A percentile compares a stretch with the other conserved stretches of the same genome.
phyloP scores from a whole-genome alignment of 2,329 filamentous ascomycete species.

The Sclerotinia trifoliorum region DNA sequence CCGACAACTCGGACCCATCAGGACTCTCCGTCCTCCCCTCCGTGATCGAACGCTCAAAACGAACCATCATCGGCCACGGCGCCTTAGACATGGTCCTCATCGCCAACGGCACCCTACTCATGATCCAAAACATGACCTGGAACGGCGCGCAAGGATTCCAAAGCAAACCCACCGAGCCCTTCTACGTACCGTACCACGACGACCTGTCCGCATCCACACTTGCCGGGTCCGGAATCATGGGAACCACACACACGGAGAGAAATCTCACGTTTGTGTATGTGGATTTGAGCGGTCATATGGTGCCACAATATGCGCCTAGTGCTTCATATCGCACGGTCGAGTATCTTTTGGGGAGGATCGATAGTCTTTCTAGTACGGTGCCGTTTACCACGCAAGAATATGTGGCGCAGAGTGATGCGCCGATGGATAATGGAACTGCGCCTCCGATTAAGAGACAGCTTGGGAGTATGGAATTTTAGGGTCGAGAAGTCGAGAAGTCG shows the following conservation, averaged over 20 bases:
- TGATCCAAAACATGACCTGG: constrained; percentile 70
- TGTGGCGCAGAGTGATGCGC: not conserved
- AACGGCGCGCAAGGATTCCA: constrained; percentile 59
- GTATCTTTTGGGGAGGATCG: constrained; percentile 69
- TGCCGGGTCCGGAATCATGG: constrained; percentile 65
- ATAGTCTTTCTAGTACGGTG: constrained; percentile 48
- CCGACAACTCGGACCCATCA: constrained; percentile 55
- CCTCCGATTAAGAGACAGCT: constrained; percentile 4
- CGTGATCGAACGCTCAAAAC: constrained; percentile 70
- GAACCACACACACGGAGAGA: constrained; percentile 69
- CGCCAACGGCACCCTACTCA: constrained; percentile 57
- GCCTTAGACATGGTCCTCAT: constrained; percentile 55
- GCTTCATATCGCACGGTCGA: constrained; percentile 72
- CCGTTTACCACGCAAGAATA: constrained; percentile 41
- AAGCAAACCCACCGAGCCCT: constrained; percentile 42
- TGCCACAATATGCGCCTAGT: constrained; percentile 64
- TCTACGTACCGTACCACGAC: constrained; percentile 55
- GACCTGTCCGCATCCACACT: constrained; percentile 66
- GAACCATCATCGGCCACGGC: constrained; percentile 73
- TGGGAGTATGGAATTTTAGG: constrained; percentile 6
- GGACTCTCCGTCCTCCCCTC: constrained; percentile 60
- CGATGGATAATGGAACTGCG: not conserved
- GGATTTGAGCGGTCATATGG: constrained; percentile 57
- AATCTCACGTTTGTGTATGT: constrained; percentile 57
- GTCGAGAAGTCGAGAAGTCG: no score